Evolutionary conservation across 306 rosid species (phyloP).

Genomic region (Cicer pinnatifidum): DNA sequence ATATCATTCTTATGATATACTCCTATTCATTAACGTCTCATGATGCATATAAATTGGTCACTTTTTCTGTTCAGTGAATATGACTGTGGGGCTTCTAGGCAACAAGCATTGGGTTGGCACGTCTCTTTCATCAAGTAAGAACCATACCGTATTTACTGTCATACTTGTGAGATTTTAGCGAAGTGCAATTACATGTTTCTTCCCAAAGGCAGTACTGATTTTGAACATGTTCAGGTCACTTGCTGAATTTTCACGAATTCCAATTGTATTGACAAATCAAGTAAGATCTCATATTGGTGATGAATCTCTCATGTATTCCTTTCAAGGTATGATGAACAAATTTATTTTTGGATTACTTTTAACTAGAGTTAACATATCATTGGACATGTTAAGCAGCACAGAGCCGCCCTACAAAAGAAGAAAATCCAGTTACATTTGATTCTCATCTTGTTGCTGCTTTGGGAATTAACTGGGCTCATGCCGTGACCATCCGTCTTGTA

Average conservation of each 20-base stretch:
- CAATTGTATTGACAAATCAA: slow-evolving; percentile 90
- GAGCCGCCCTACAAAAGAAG: slow-evolving; percentile 42
- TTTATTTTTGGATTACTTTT: slow-evolving; percentile 36
- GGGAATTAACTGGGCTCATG: slow-evolving; percentile 97
- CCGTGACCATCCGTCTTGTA: slow-evolving; percentile 90
- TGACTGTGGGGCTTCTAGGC: slow-evolving; percentile 63
- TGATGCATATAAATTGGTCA: slow-evolving; percentile 32
- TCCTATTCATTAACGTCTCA: slow-evolving; percentile 32
- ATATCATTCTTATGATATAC: slow-evolving; percentile 30
- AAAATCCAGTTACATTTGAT: slow-evolving; percentile 55
- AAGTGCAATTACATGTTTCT: slow-evolving; percentile 34
- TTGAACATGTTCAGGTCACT: slow-evolving; percentile 65
- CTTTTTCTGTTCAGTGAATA: slow-evolving; percentile 62
- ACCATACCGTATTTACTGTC: slow-evolving; percentile 10
- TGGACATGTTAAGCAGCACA: slow-evolving; percentile 51
- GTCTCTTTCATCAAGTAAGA: slow-evolving; percentile 86
- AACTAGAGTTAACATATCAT: slow-evolving; percentile 27
- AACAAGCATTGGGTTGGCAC: slow-evolving; percentile 83
- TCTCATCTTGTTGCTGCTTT: slow-evolving; percentile 94
- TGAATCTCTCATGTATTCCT: slow-evolving; percentile 68
- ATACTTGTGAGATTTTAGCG: slow-evolving; percentile 28
- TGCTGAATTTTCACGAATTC: slow-evolving; percentile 92
- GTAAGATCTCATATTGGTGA: slow-evolving; percentile 78
- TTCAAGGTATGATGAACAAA: slow-evolving; percentile 71
- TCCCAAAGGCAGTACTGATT: slow-evolving; percentile 39